Evolutionary conservation across 2,329 filamentous ascomycete genomes (phyloP).

Genomic region (Stachybotrys elegans): DNA sequence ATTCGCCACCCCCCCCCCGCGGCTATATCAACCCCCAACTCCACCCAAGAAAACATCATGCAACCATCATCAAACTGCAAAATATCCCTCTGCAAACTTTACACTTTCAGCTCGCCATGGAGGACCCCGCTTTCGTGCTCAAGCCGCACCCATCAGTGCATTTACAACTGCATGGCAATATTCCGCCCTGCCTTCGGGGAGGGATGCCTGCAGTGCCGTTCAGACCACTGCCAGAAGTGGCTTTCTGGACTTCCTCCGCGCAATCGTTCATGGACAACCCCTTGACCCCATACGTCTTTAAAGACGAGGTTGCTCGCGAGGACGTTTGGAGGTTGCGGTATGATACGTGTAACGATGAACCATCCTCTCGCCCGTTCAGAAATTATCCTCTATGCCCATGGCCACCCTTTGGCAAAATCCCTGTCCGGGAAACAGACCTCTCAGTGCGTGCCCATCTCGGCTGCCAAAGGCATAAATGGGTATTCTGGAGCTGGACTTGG

Average conservation of each 20-base stretch:
- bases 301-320: not conserved
- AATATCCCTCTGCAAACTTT: no score
- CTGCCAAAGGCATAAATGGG: not conserved
- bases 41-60: no score
- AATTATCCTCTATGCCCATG: not conserved
- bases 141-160: no score
- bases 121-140: no score
- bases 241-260: not conserved
- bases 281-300: not conserved
- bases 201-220: not conserved
- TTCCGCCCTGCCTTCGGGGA: not conserved
- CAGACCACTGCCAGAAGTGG: not conserved
- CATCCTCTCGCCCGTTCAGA: not conserved
- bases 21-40: no score
- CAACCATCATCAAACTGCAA: no score
- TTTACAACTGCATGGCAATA: no score
- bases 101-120: no score
- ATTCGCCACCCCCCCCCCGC: no score
- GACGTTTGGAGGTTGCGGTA: not conserved
- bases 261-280: not conserved
- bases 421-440: not conserved
- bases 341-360: not conserved
- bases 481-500: not conserved
- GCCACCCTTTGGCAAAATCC: not conserved
- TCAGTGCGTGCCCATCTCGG: not conserved